Conservation (phyloP, 305 asterid genomes). For the Fraxinus ornus region DNA sequence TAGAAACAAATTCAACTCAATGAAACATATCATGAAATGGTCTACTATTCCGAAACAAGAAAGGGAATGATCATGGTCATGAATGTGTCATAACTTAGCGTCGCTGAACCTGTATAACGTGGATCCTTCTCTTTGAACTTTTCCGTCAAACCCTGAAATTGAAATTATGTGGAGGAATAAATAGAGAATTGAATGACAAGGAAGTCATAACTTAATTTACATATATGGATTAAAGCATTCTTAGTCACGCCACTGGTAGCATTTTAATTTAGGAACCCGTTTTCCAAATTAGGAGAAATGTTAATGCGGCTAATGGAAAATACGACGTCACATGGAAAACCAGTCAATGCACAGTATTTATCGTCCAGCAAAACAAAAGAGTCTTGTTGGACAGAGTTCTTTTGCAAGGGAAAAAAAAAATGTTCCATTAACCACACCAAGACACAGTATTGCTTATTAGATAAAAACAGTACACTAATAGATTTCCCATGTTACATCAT, state of each 20-base stretch:
- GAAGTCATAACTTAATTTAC: background rate
- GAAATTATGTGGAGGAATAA: background rate
- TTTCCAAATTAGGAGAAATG: background rate
- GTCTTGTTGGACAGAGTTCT: background rate
- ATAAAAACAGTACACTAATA: background rate
- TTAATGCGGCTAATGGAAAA: background rate
- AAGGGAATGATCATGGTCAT: constrained; percentile 78
- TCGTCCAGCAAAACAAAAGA: background rate
- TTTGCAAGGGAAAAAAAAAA: background rate
- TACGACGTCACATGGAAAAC: background rate
- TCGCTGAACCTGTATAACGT: constrained; percentile 68
- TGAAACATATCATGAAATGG: background rate
- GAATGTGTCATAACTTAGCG: constrained; percentile 59
- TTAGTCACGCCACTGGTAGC: background rate
- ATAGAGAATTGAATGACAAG: background rate
- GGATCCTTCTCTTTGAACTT: constrained; percentile 85
- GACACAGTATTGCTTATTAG: background rate
- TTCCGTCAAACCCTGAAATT: constrained; percentile 77
- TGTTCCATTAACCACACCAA: background rate
- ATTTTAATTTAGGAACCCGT: background rate
- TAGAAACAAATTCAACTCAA: constrained; percentile 12
- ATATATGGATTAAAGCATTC: background rate
- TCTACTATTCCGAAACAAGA: constrained; percentile 61
- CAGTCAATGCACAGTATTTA: background rate
- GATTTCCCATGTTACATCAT: background rate